Conservation (phyloP, 345 rosid genomes). For the Psidium guajava region DNA sequence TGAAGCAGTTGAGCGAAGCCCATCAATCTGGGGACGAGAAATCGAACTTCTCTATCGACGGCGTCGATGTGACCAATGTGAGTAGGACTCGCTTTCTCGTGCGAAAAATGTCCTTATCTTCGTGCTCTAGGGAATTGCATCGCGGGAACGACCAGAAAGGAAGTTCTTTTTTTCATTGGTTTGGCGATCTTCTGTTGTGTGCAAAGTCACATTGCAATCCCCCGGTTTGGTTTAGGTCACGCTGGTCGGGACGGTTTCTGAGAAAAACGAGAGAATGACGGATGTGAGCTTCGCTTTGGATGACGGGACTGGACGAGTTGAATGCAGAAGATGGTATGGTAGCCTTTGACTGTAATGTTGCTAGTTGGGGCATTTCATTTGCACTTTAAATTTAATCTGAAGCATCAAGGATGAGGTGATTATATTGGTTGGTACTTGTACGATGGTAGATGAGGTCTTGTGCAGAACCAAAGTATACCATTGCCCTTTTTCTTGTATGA, state of each 20-base stretch:
- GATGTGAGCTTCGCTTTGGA: constrained; percentile 62
- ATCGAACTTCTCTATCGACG: constrained; percentile 51
- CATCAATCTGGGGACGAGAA: constrained; percentile 70
- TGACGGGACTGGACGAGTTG: constrained; percentile 83
- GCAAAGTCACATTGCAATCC: not conserved
- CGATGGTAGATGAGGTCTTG: not conserved
- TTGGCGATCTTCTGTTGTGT: not conserved
- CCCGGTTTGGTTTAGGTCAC: constrained; percentile 35
- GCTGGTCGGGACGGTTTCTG: constrained; percentile 63
- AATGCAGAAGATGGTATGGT: constrained; percentile 69
- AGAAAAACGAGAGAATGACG: constrained; percentile 43
- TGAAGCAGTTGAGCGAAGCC: constrained; percentile 77
- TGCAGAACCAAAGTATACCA: not conserved
- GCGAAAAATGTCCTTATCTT: not conserved
- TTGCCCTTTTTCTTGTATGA: not conserved
- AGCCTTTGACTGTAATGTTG: not conserved
- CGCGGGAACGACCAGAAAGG: not conserved
- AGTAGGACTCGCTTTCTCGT: not conserved
- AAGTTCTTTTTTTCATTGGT: not conserved
- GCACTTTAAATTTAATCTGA: not conserved
- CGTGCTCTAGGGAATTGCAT: not conserved
- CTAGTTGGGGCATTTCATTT: not conserved
- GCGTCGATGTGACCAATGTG: constrained; percentile 56
- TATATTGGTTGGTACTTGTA: not conserved
- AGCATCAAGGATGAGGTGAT: not conserved